These are phyloP conservation scores for Phytophthora cactorum DNA, from an alignment of 352 stramenopile genomes.

Conservation along the genomic window DNA sequence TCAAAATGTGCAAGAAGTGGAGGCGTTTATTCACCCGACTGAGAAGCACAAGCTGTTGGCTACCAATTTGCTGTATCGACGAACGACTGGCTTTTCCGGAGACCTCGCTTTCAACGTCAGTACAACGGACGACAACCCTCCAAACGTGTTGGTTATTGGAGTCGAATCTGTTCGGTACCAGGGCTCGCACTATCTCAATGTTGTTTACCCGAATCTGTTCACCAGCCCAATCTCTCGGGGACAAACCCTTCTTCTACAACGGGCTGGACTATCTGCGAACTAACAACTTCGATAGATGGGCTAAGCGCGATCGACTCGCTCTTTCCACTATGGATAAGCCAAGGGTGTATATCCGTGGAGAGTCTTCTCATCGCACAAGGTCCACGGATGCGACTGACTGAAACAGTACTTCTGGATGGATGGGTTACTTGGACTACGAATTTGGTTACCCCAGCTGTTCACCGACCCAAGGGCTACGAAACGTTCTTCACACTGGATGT, in stretches of 20 bases:
- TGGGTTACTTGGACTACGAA: too few relatives aligned
- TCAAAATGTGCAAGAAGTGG: not conserved
- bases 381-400: too few relatives aligned
- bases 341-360: not conserved
- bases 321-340: not conserved
- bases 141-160: not conserved
- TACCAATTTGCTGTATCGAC: not conserved
- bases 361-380: not conserved
- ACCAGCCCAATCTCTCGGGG: too few relatives aligned
- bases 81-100: not conserved
- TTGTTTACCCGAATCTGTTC: too few relatives aligned
- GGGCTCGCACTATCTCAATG: not conserved
- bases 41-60: not conserved
- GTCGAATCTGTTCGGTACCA: not conserved
- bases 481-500: too few relatives aligned
- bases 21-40: not conserved
- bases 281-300: constrained; percentile 4
- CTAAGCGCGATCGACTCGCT: not conserved
- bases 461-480: too few relatives aligned
- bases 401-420: not conserved
- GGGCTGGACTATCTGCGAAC: too few relatives aligned
- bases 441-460: not conserved
- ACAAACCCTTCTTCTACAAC: not conserved
- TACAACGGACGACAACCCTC: not conserved
- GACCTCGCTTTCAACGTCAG: not conserved